Evolutionary conservation across 257 asterid species (phyloP), one percentile per base, ranked within the genome.

Genomic region (Ajuga chamaepitys): DNA sequence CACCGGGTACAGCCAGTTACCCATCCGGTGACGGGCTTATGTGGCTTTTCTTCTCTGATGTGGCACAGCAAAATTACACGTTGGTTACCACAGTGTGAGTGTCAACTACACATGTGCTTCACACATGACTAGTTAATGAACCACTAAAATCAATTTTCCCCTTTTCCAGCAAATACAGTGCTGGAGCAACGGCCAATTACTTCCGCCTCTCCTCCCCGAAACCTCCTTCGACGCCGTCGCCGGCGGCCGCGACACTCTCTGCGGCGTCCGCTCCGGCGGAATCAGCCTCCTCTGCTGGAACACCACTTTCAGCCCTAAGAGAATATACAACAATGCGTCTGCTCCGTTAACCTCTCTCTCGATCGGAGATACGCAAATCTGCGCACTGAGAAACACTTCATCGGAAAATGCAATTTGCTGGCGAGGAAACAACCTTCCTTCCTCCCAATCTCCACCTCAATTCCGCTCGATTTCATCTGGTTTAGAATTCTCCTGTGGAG

Each of bases 241-340:
- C 81, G 97, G 96, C 60, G 97, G 98, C 35, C 67, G 20, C 2
- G 78, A 85, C 78, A 70, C 71, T 40, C 62, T 93, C 75, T 83
- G 97, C 76, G 99, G 78, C 48, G 74, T 82, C 9, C 91, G 96
- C 69, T 82, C 92, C 67, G 90, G 90, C 16, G 97, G 97, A 1
- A 71, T 62, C 73, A 70, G 77, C 52, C 91, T 93, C 51, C 70
- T 87, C 46, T 93, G 94, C 82, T 89, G 89, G 90, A 74, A 82
- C 74, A 46, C 72, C 20, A 47, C 70, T 68, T 87, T 83, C 71
- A 4, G 16, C 14, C 85, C 90, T 26, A 87, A 85, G 56, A 69
- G 97, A 38, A 52, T 93, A 2, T 93, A 86, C 81, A 61, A 17
- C 81, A 74, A 55, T 59, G 17, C 62, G 3, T 56, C 81, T 7